Conservation (phyloP, 129 eudicot species). For the Pulicaria dysenterica region DNA sequence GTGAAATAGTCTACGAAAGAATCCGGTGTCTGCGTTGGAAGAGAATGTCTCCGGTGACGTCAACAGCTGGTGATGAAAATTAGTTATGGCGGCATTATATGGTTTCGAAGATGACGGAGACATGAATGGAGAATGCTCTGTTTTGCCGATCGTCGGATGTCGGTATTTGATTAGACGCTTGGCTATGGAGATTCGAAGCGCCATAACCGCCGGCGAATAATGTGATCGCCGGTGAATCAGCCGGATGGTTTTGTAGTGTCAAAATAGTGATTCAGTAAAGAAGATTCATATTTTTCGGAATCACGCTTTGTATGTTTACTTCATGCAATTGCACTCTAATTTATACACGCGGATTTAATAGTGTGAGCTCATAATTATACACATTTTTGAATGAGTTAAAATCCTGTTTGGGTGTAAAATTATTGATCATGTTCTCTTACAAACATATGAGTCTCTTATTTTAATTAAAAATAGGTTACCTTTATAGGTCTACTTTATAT, state of each 20-base stretch:
- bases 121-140: not conserved
- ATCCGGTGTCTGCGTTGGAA: conserved; percentile 22
- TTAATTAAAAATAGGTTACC: too few relatives aligned
- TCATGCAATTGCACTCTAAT: not conserved
- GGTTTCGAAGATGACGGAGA: conserved; percentile 8
- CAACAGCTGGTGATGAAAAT: conserved; percentile 29
- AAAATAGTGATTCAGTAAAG: too few relatives aligned
- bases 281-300: not conserved
- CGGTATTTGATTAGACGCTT: conserved; percentile 37
- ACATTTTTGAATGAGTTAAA: too few relatives aligned
- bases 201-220: conserved; percentile 35
- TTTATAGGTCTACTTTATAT: too few relatives aligned
- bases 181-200: conserved; percentile 48
- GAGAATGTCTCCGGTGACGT: conserved; percentile 19
- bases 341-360: too few relatives aligned
- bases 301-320: not conserved
- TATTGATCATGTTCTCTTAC: too few relatives aligned
- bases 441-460: too few relatives aligned
- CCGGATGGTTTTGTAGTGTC: not conserved
- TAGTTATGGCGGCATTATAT: conserved; percentile 18
- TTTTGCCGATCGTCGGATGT: conserved; percentile 1
- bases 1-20: conserved; percentile 41
- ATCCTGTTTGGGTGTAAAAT: too few relatives aligned
- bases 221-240: not conserved
- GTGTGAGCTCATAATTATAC: too few relatives aligned